Evolutionary conservation across 805 yeast species (phyloP).

Genomic region (Yarrowia alimentaria): DNA sequence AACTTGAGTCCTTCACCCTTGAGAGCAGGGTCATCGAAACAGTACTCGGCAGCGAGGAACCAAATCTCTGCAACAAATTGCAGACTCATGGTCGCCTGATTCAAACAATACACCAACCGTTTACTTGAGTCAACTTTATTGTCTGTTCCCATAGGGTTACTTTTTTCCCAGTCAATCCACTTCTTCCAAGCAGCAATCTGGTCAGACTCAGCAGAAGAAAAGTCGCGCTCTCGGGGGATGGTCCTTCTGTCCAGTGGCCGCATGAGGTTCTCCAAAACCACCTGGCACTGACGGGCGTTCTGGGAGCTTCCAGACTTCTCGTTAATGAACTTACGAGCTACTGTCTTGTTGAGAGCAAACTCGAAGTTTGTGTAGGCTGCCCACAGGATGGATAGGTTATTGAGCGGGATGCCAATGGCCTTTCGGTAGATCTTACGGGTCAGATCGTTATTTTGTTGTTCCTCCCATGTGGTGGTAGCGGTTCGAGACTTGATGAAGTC

Average conservation of each 20-base stretch:
- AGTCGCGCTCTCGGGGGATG: constrained; percentile 37
- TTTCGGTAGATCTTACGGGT: constrained; percentile 70
- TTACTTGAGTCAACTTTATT: constrained; percentile 48
- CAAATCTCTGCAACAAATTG: constrained; percentile 72
- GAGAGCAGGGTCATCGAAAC: constrained; percentile 42
- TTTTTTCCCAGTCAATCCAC: constrained; percentile 79
- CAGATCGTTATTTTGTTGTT: constrained; percentile 73
- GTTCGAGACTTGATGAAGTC: constrained; percentile 71
- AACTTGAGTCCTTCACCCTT: constrained; percentile 43
- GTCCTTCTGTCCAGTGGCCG: constrained; percentile 47
- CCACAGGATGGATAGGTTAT: constrained; percentile 77
- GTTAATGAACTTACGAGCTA: constrained; percentile 80
- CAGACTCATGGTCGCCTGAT: constrained; percentile 61
- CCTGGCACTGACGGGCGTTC: constrained; percentile 76
- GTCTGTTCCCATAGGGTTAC: constrained; percentile 62
- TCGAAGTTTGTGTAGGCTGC: constrained; percentile 78
- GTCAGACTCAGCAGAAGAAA: too few species aligned
- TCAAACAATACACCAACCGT: constrained; percentile 69
- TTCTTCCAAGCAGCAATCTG: constrained; percentile 61
- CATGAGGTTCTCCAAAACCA: constrained; percentile 64
- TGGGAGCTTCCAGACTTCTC: constrained; percentile 82
- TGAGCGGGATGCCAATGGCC: constrained; percentile 72
- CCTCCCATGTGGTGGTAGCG: constrained; percentile 64
- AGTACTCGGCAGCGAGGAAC: constrained; percentile 54
- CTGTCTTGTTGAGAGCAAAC: constrained; percentile 65